Conservation (phyloP, 1,284 basidiomycete species). For the Lignosus rhinocerotis region DNA sequence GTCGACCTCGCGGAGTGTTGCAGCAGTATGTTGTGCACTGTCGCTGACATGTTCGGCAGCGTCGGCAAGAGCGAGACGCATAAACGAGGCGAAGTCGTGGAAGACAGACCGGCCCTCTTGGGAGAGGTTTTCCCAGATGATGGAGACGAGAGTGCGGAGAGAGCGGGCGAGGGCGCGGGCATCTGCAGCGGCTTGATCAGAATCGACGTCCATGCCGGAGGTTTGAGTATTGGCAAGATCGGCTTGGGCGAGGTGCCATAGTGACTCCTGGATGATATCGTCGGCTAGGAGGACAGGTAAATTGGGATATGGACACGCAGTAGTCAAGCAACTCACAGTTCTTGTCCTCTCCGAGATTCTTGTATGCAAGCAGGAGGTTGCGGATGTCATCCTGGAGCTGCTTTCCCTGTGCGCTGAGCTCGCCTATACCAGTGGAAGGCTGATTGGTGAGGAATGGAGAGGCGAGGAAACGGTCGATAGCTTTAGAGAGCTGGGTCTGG, state of each 20-base stretch:
- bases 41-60: constrained; percentile 56
- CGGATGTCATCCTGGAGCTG: constrained; percentile 49
- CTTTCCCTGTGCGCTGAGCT: constrained; percentile 54
- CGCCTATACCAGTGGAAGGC: constrained; percentile 36
- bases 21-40: constrained; percentile 50
- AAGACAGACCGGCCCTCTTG: constrained; percentile 55
- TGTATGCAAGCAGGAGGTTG: constrained; percentile 54
- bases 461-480: constrained; percentile 52
- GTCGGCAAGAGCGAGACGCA: constrained; percentile 62
- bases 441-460: constrained; percentile 47
- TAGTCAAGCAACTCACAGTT: constrained; percentile 42
- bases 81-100: constrained; percentile 62
- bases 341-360: constrained; percentile 50
- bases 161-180: constrained; percentile 47
- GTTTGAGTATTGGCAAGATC: constrained; percentile 43
- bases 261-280: constrained; percentile 58
- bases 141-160: constrained; percentile 48
- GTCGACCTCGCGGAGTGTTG: constrained; percentile 53
- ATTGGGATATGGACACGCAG: neutral
- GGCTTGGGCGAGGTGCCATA: constrained; percentile 60
- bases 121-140: constrained; percentile 52
- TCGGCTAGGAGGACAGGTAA: constrained; percentile 43
- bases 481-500: constrained; percentile 50
- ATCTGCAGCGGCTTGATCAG: constrained; percentile 50
- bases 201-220: constrained; percentile 34